Percentiles rank a stretch among this genome's conserved stretches.
Conservation (phyloP, 2,329 filamentous ascomycete genomes). For the Dryadomyces sulphureus region DNA sequence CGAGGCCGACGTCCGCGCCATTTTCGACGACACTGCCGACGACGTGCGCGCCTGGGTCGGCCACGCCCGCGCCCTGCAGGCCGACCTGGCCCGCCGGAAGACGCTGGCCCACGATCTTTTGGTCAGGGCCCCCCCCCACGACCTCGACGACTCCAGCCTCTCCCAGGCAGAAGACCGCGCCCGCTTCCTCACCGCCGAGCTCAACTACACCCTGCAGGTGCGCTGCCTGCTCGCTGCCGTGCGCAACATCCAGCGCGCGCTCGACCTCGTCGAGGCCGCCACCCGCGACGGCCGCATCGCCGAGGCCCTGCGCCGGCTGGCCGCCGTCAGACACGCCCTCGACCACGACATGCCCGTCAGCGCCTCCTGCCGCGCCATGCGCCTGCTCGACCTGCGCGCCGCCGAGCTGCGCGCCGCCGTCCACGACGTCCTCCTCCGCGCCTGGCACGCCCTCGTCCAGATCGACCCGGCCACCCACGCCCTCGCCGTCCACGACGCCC, state of each 20-base stretch:
- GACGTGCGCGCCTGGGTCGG: slow-evolving; percentile 77
- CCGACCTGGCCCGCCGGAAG: slow-evolving; percentile 71
- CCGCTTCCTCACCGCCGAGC: slow-evolving; percentile 41
- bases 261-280: slow-evolving; percentile 45
- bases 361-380: slow-evolving; percentile 46
- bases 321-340: slow-evolving; percentile 43
- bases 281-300: slow-evolving; percentile 39
- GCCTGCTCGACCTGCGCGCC: slow-evolving; percentile 49
- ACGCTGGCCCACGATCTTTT: slow-evolving; percentile 70
- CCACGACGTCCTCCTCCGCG: slow-evolving; percentile 47
- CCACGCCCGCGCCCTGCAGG: slow-evolving; percentile 71
- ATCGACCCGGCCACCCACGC: slow-evolving; percentile 40
- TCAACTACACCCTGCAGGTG: slow-evolving; percentile 44
- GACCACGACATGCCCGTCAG: slow-evolving; percentile 44
- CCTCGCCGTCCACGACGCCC: slow-evolving; percentile 39
- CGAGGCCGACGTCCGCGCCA: slow-evolving; percentile 55
- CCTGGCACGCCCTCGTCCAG: slow-evolving; percentile 57
- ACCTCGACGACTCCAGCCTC: slow-evolving; percentile 11
- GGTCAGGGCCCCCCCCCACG: slow-evolving; percentile 59
- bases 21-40: slow-evolving; percentile 62
- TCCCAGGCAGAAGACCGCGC: slow-evolving; percentile 38
- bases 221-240: slow-evolving; percentile 34
- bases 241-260: slow-evolving; percentile 42
- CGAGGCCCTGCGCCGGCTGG: slow-evolving; percentile 41
- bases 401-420: slow-evolving; percentile 53